These are phyloP conservation scores for Metschnikowia lachancei DNA, from an alignment of 805 yeast species.

Conservation along the genomic window DNA sequence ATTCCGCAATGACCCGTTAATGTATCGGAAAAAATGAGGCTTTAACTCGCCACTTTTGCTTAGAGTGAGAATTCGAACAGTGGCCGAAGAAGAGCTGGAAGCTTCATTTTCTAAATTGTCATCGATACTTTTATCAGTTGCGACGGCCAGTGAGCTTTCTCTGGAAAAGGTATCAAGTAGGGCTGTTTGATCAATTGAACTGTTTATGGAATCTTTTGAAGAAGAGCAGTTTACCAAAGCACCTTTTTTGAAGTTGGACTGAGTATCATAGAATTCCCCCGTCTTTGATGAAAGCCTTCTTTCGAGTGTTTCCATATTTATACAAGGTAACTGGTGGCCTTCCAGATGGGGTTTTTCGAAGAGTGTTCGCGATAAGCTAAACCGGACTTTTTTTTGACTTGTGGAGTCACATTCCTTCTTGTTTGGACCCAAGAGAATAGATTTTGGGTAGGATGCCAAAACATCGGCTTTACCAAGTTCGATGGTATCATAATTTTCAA, in stretches of 20 bases:
- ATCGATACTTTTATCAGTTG: neutral
- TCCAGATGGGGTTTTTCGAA: neutral
- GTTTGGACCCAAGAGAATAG: constrained; percentile 1
- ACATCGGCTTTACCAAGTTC: no score
- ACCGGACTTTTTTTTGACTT: neutral
- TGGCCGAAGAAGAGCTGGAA: neutral
- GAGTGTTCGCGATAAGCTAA: neutral
- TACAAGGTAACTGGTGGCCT: neutral
- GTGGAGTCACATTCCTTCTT: neutral
- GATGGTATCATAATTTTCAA: neutral
- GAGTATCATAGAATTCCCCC: no score
- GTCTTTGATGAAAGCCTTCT: neutral
- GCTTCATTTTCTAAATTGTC: neutral
- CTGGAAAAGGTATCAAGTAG: neutral
- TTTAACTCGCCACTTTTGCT: neutral
- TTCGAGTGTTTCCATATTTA: neutral
- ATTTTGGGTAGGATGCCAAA: neutral
- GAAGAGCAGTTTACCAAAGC: no score
- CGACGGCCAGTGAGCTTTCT: neutral
- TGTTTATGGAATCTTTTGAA: no score
- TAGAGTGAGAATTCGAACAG: constrained; percentile 1
- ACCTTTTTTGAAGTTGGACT: no score
- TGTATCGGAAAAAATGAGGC: constrained; percentile 4
- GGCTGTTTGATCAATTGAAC: no score
- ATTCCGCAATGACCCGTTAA: neutral